Base-by-base conservation (phyloP, 2,329 filamentous ascomycete species). In the Hymenoscyphus linearis region DNA sequence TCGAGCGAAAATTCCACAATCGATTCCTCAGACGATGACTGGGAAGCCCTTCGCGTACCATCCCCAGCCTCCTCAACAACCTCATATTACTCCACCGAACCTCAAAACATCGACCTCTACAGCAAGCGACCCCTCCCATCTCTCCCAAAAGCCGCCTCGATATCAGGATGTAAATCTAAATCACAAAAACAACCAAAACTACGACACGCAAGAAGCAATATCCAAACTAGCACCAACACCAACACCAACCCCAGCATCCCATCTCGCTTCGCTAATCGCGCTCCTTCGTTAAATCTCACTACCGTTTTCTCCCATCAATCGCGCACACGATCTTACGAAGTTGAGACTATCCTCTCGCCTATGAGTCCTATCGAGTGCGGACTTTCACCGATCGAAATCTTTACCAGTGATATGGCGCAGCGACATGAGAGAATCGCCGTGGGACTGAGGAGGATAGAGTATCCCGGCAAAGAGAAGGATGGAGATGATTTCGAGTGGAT, bases 341-440 rank as follows among this genome's bases (percentile, higher is more conserved):
- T 61, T 13, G 35, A 63, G 25, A 65, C 52, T 1, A 60, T 31
- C 0, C 34, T 68, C 12, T 35, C 26, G 9, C 37, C 22, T 4
- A 44, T 65, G 1, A 31, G 31, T 31, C 31, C 40, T 25, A 47
- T 47, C 40, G 59, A 62, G 9, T 47, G 58, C 16, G 63, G 65
- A 4, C 62, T 62, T 12, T 58, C 52, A 9, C 65, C 58, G 7
- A 50, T 69, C 2, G 61, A 69, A 36, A 59, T 58, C 12, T 69
- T 65, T 31, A 44, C 59, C 3, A 18, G 16, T 12, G 57, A 60
- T 36, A 61, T 59, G 25, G 47, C 66, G 3, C 63, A 66, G 22
- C 44, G 31, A 14, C 60, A 68, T 57, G 64, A 67, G 47, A 37
- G 60, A 1, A 13, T 68, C 34, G 62, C 66, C 5, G 40, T 65